Conservation (phyloP, 768 basidiomycete genomes). For the Amanita exitialis region DNA sequence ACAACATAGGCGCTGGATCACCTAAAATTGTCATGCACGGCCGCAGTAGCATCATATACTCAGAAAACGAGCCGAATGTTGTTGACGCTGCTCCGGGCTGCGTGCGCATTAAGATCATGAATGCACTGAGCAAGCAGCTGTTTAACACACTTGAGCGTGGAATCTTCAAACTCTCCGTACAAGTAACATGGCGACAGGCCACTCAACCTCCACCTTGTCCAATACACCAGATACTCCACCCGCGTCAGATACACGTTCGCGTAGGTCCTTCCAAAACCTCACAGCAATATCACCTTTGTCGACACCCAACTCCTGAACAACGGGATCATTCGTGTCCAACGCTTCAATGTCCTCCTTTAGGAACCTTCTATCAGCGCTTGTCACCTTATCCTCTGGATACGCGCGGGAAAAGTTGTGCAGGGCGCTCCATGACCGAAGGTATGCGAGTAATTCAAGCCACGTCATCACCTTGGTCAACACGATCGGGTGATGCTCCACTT, state of each 20-base stretch:
- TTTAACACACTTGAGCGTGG: too few relatives aligned
- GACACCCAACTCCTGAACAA: constrained; percentile 13
- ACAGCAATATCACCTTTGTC: constrained; percentile 48
- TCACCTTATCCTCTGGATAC: constrained; percentile 44
- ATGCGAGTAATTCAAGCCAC: constrained; percentile 58
- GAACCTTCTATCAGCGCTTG: constrained; percentile 23
- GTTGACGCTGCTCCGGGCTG: too few relatives aligned
- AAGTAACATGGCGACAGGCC: constrained; percentile 39
- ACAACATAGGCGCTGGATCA: too few relatives aligned
- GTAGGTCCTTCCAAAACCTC: constrained; percentile 50
- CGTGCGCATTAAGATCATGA: too few relatives aligned
- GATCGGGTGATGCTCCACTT: constrained; percentile 25
- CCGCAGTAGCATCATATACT: too few relatives aligned
- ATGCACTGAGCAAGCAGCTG: too few relatives aligned
- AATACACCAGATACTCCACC: constrained; percentile 23
- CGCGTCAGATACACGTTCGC: constrained; percentile 22
- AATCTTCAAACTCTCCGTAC: constrained; percentile 15
- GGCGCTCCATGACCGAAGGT: constrained; percentile 64
- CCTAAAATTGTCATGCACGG: too few relatives aligned
- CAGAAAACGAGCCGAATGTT: too few relatives aligned
- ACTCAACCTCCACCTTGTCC: constrained; percentile 34
- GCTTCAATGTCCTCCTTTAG: constrained; percentile 5
- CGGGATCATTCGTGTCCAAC: constrained; percentile 10
- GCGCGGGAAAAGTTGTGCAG: constrained; percentile 56
- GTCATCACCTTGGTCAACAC: constrained; percentile 47